A percentile compares a stretch with the other conserved stretches of the same genome.
phyloP scores from a whole-genome alignment of 2,329 filamentous ascomycete species.

The Nigrograna mackinnonii region DNA sequence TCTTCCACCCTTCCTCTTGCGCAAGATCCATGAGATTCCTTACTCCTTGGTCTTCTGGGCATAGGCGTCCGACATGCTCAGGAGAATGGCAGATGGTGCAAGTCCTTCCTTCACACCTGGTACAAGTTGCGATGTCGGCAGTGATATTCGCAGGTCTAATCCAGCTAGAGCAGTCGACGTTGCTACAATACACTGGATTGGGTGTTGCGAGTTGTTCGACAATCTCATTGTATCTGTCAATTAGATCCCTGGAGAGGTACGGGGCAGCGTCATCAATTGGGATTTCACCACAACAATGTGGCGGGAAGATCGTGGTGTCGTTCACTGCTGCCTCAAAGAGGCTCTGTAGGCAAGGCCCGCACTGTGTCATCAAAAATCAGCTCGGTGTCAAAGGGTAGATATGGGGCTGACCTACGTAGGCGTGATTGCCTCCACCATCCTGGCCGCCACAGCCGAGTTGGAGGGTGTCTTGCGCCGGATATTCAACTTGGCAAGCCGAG shows the following conservation, averaged over 20 bases:
- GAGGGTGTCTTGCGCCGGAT: too few species aligned
- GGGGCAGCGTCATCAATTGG: constrained; percentile 6
- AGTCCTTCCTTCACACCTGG: constrained; percentile 7
- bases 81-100: constrained; percentile 13
- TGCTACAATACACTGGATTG: constrained; percentile 16
- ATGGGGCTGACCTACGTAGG: constrained; percentile 7
- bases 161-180: constrained; percentile 12
- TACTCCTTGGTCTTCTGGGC: constrained; percentile 12
- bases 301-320: constrained; percentile 20
- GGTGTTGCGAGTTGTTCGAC: constrained; percentile 15
- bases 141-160: constrained; percentile 10
- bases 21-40: constrained; percentile 13
- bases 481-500: too few species aligned
- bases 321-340: constrained; percentile 18
- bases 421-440: constrained; percentile 6
- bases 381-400: not conserved
- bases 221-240: constrained; percentile 9
- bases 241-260: constrained; percentile 5
- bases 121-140: constrained; percentile 9
- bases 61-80: constrained; percentile 9
- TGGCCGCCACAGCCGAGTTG: too few species aligned
- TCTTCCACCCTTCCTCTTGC: constrained; percentile 13
- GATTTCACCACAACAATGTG: constrained; percentile 21
- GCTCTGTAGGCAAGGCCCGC: constrained; percentile 15
- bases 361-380: constrained; percentile 4